Evolutionary conservation across 768 basidiomycete species (phyloP).

Genomic region (Xerocomellus amylosporus): DNA sequence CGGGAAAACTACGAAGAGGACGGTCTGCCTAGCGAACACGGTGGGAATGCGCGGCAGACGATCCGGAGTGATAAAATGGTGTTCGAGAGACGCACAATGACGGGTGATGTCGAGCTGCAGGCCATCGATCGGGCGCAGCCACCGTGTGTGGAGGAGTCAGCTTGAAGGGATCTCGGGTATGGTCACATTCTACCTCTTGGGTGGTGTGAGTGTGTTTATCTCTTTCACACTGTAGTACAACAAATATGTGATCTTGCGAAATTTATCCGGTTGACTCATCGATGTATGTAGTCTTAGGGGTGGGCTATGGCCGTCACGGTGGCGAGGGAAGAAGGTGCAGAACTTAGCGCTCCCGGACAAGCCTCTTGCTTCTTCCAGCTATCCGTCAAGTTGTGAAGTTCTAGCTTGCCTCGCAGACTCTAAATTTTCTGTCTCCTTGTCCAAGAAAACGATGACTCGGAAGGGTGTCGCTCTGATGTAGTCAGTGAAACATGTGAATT

Average conservation of each 20-base stretch:
- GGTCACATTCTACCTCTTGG: background rate
- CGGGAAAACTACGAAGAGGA: conserved; percentile 11
- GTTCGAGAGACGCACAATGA: conserved; percentile 2
- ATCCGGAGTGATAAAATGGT: conserved; percentile 6
- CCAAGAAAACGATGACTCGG: too few species aligned
- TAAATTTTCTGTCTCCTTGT: too few species aligned
- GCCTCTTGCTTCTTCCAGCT: too few species aligned
- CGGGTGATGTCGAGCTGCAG: conserved; percentile 5
- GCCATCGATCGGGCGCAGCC: too few species aligned
- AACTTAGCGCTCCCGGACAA: too few species aligned
- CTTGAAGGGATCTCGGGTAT: background rate
- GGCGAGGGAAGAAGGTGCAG: background rate
- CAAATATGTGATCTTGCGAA: background rate
- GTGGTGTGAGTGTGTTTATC: background rate
- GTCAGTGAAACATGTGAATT: too few species aligned
- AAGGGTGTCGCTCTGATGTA: too few species aligned
- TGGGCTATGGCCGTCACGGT: background rate
- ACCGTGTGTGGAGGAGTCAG: too few species aligned
- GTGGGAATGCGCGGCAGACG: background rate
- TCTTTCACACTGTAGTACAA: background rate
- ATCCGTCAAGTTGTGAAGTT: too few species aligned
- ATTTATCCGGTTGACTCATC: background rate
- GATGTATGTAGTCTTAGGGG: background rate
- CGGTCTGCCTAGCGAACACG: background rate
- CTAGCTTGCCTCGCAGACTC: too few species aligned